Base-by-base conservation (phyloP, 768 basidiomycete genomes). In the Kwoniella dejecticola region DNA sequence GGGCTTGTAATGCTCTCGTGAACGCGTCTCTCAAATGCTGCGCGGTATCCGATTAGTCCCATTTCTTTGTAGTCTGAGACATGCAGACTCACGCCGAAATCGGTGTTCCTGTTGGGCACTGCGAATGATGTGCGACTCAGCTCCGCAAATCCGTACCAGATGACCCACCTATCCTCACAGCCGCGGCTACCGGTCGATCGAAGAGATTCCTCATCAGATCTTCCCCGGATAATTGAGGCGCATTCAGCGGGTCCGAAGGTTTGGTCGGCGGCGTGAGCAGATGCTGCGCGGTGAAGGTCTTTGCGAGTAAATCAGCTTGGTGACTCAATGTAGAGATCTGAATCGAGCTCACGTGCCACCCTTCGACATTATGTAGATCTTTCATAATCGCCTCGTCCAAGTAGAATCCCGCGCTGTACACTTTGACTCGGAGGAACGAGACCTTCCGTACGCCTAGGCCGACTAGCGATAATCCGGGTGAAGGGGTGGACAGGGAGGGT, bases 381-480 rank as follows among this genome's bases (percentile, higher is more conserved):
- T 58, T 45, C 1, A 69, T 23, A 11, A 68, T 62, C 1, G 81
- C 70, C 44, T 91, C 79, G 75, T 95, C 91, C 5, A 90, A 88
- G 77, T 95, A 96, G 79, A 96, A 91, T 1, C 85, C 93, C 31
- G 91, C 86, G 11, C 88, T 89, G 79, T 96, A 96, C 15, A 95
- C 92, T 73, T 90, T 86, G 65, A 96, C 85, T 6, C 87, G 83
- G 38, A 95, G 82, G 79, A 96, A 92, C 13, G 91, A 91, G 29
- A 96, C 91, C 0, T 87, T 90, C 50, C 93, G 83, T 38, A 92
- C 90, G 23, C 93, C 93, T 0, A 91, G 81, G 5, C 93, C 93
- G 19, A 96, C 80, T 4, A 95, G 83, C 11, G 85, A 83, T 69
- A 90, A 84, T 1, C 83, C 79, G 8, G 88, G 85, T 1, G 68